Percentiles rank a stretch among this genome's conserved stretches.
Evolutionary conservation across 2,329 filamentous ascomycete genomes (phyloP).

Genomic region (Catunica adiposa): DNA sequence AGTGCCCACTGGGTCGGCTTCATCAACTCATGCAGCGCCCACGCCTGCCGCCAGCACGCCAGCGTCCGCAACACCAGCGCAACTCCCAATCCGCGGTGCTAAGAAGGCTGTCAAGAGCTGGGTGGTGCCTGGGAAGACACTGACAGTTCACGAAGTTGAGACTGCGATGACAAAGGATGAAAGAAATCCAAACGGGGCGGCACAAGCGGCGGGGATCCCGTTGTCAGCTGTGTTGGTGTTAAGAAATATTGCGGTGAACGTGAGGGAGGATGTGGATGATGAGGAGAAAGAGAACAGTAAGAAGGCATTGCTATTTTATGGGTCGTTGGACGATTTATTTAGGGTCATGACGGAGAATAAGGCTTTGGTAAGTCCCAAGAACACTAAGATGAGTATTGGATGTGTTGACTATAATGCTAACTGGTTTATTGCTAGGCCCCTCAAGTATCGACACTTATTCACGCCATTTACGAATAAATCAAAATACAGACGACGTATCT

Average conservation of each 20-base stretch:
- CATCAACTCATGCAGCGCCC: background rate
- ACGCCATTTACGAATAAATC: slow-evolving; percentile 21
- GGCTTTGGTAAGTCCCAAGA: slow-evolving; percentile 33
- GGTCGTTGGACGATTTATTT: slow-evolving; percentile 46
- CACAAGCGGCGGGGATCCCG: slow-evolving; percentile 60
- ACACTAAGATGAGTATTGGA: background rate
- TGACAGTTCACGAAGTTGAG: slow-evolving; percentile 38
- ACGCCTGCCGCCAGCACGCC: slow-evolving; percentile 1
- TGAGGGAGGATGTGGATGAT: slow-evolving; percentile 30
- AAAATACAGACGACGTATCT: background rate
- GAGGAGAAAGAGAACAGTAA: slow-evolving; percentile 29
- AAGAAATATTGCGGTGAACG: slow-evolving; percentile 58
- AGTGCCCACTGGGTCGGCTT: background rate
- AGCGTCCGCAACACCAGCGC: slow-evolving; percentile 5
- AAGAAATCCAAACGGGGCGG: slow-evolving; percentile 37
- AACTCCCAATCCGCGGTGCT: slow-evolving; percentile 11
- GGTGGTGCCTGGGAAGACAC: slow-evolving; percentile 38
- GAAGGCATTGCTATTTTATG: slow-evolving; percentile 52
- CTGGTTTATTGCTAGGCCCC: slow-evolving; percentile 20
- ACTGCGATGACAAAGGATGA: slow-evolving; percentile 41
- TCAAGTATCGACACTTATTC: slow-evolving; percentile 26
- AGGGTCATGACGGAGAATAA: slow-evolving; percentile 56
- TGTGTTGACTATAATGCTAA: slow-evolving; percentile 13
- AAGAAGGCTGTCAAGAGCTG: slow-evolving; percentile 23
- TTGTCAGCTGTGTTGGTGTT: slow-evolving; percentile 61